Evolutionary conservation across 345 rosid genomes (phyloP), one percentile per base, ranked within the genome.

Genomic region (Gossypium ekmanianum): DNA sequence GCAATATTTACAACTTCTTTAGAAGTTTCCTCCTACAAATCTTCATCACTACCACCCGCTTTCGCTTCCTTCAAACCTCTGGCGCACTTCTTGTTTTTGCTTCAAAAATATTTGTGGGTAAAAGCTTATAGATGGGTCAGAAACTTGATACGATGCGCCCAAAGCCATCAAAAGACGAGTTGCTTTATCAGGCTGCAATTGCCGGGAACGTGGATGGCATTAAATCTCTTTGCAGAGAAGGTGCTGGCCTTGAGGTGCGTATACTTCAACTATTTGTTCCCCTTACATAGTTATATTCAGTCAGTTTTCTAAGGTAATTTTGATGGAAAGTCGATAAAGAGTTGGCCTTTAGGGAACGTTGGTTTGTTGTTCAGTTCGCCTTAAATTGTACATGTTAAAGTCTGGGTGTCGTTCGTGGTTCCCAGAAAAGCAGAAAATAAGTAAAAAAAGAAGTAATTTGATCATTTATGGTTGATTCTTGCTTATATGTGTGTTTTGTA

Each of bases 191-290:
- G 39, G 61, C 79, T 13, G 87, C 82, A 43, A 16, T 2, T 45
- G 14, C 85, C 70, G 81, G 79, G 24, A 71, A 87, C 70, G 76
- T 78, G 3, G 80, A 87, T 3, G 82, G 75, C 75, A 72, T 83
- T 61, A 81, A 27, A 78, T 70, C 80, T 61, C 83, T 84, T 26
- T 59, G 78, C 81, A 64, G 79, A 44, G 79, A 77, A 76, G 85
- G 81, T 63, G 85, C 81, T 59, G 74, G 12, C 22, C 83, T 86
- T 44, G 89, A 86, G 89, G 88, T 84, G 76, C 27, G n/a, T 59
- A 45, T 7, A 59, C 43, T 27, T 24, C n/a, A 27, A 27, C 47
- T 51, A 2, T 17, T 34, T 52, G 11, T 51, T 68, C 11, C 68
- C 68, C 68, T 20, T 34, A 34, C 27, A 27, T 16, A 51, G 8